These are phyloP conservation scores for Calonectria hongkongensis DNA, from an alignment of 2,329 filamentous ascomycete species.

Conservation along the genomic window DNA sequence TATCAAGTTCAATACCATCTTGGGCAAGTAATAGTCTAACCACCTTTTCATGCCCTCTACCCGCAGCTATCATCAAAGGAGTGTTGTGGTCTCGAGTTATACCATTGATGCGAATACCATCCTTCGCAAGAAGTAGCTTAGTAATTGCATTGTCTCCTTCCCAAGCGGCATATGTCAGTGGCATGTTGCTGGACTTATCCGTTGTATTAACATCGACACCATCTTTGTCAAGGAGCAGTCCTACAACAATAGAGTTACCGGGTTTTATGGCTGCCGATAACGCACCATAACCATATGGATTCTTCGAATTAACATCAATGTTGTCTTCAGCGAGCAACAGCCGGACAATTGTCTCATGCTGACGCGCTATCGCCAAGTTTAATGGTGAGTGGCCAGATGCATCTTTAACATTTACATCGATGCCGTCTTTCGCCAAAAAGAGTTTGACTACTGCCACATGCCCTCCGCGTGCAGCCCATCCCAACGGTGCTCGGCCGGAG, in stretches of 20 bases:
- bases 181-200: background rate
- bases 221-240: background rate
- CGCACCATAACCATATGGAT: background rate
- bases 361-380: background rate
- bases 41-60: background rate
- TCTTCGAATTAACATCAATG: background rate
- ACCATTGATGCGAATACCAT: background rate
- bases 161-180: background rate
- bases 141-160: background rate
- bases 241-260: background rate
- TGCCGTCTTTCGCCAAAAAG: background rate
- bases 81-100: background rate
- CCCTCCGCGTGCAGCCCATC: background rate
- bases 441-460: background rate
- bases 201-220: background rate
- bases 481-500: background rate
- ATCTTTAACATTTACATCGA: background rate
- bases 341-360: background rate
- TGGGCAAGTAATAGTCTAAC: background rate
- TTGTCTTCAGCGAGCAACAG: background rate
- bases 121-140: background rate
- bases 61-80: background rate
- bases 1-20: background rate
- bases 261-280: background rate
- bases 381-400: background rate